Percentiles rank a stretch among this genome's conserved stretches.
phyloP scores from a whole-genome alignment of 2,329 filamentous ascomycete species.

The Fusarium begoniae region DNA sequence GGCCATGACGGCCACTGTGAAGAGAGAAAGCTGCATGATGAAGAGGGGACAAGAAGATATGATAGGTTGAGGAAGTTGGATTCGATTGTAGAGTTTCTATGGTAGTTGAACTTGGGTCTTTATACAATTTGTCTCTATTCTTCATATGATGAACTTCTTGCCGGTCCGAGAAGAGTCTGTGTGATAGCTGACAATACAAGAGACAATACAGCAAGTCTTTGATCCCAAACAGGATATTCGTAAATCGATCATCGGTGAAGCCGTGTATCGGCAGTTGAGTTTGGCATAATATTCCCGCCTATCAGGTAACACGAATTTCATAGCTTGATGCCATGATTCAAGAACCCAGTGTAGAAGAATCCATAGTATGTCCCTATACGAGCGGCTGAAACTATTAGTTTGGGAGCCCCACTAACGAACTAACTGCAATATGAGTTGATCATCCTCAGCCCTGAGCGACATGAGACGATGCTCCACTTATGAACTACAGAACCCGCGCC shows the following conservation, averaged over 20 bases:
- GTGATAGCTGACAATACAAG: neutral
- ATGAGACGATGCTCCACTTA: neutral
- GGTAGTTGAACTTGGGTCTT: neutral
- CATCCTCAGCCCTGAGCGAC: neutral
- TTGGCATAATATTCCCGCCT: neutral
- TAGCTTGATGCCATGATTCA: neutral
- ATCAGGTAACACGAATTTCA: neutral
- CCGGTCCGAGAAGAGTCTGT: neutral
- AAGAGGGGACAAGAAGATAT: fast-evolving
- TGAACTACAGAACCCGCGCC: neutral
- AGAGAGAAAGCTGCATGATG: neutral
- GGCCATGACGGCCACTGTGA: neutral
- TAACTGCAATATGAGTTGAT: neutral
- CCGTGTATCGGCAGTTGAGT: neutral
- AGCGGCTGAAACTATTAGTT: neutral
- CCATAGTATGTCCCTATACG: neutral
- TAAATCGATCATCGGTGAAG: neutral
- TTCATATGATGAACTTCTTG: neutral
- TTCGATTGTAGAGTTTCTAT: fast-evolving
- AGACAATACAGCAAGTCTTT: too few species aligned
- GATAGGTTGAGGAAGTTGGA: neutral
- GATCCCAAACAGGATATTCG: neutral
- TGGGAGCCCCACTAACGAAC: neutral
- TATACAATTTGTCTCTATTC: neutral
- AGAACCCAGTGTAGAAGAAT: neutral